These are phyloP conservation scores for Pichia sp. DNA, from an alignment of 1,139 yeast species.

Conservation along the genomic window DNA sequence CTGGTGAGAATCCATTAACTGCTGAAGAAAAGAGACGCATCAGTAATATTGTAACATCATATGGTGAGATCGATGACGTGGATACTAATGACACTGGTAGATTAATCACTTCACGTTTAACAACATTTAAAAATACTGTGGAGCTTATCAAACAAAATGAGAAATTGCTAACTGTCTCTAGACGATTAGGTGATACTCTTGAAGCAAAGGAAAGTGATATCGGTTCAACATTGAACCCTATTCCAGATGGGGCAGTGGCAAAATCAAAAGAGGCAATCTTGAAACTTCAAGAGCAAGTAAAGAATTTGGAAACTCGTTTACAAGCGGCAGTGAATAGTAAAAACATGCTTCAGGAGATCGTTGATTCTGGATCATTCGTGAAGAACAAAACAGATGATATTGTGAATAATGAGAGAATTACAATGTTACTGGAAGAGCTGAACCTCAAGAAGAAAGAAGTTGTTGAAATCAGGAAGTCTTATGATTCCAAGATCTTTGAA, in stretches of 20 bases:
- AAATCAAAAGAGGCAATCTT: slow-evolving; percentile 67
- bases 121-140: slow-evolving; percentile 55
- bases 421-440: slow-evolving; percentile 25
- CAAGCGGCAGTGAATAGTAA: slow-evolving; percentile 54
- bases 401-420: slow-evolving; percentile 27
- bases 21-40: slow-evolving; percentile 21
- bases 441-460: slow-evolving; percentile 21
- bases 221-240: slow-evolving; percentile 48
- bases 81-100: slow-evolving; percentile 59
- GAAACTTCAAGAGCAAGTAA: slow-evolving; percentile 56
- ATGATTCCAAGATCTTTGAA: slow-evolving; percentile 31
- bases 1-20: slow-evolving; percentile 27
- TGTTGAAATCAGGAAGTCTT: slow-evolving; percentile 31
- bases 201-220: slow-evolving; percentile 53
- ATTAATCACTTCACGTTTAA: slow-evolving; percentile 64
- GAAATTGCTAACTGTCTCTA: slow-evolving; percentile 55
- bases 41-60: slow-evolving; percentile 19
- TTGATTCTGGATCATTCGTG: slow-evolving; percentile 31
- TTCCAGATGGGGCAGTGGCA: slow-evolving; percentile 18
- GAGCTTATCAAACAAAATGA: slow-evolving; percentile 72
- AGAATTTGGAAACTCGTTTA: slow-evolving; percentile 39
- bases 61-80: slow-evolving; percentile 39
- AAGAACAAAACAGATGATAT: slow-evolving; percentile 15
- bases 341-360: slow-evolving; percentile 41
- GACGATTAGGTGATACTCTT: slow-evolving; percentile 61